Conservation (phyloP, 306 rosid species). For the Sophora flavescens region DNA sequence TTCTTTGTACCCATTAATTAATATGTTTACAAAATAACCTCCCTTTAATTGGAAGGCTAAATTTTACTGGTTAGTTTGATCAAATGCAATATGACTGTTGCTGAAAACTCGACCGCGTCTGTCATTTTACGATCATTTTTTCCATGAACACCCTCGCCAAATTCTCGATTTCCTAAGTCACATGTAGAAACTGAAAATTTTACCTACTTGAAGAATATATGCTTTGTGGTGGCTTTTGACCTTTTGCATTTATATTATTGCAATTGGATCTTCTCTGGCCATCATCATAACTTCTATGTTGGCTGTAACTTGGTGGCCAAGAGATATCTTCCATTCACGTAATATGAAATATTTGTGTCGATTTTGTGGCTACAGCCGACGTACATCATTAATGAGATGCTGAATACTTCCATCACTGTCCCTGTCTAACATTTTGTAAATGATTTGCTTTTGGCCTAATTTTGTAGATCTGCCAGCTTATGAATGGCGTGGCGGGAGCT, state of each 20-base stretch:
- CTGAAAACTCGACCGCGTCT: too few species aligned
- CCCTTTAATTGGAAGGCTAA: too few species aligned
- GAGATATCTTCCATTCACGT: constrained; percentile 14
- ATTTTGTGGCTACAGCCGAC: too few species aligned
- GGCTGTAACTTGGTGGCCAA: neutral
- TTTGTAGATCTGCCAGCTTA: constrained; percentile 57
- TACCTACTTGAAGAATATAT: neutral
- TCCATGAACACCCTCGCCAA: neutral
- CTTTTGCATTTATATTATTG: neutral
- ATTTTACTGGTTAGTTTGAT: too few species aligned
- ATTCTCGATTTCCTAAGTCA: neutral
- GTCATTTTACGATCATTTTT: neutral
- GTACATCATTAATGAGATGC: constrained; percentile 1
- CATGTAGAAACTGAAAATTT: constrained; percentile 1
- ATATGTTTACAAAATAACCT: too few species aligned
- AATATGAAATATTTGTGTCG: too few species aligned
- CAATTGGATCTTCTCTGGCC: neutral
- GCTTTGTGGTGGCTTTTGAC: neutral
- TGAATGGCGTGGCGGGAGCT: constrained; percentile 93
- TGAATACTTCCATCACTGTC: neutral
- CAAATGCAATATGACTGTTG: too few species aligned
- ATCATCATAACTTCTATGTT: neutral
- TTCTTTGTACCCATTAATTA: too few species aligned
- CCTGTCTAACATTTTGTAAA: neutral
- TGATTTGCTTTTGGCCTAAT: constrained; percentile 33